Percentiles rank a stretch among this genome's conserved stretches.
phyloP scores from a whole-genome alignment of 352 stramenopile species.

The Globisporangium abappressorium region DNA sequence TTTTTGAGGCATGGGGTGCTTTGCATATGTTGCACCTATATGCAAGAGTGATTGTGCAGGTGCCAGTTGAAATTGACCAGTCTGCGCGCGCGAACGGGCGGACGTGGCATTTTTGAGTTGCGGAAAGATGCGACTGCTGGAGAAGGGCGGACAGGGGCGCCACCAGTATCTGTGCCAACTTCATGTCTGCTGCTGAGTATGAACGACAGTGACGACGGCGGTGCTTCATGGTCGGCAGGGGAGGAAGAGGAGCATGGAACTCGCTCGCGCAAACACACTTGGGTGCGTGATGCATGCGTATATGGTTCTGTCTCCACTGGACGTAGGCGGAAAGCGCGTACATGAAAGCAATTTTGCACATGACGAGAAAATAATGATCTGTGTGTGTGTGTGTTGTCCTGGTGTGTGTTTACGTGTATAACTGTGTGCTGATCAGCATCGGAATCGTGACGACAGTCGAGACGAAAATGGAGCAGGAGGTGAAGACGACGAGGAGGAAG shows the following conservation, averaged over 20 bases:
- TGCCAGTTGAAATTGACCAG: not conserved
- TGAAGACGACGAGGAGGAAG: slow-evolving; percentile 15
- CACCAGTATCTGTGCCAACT: not conserved
- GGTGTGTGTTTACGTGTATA: not conserved
- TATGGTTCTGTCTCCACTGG: too few relatives aligned
- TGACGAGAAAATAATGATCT: not conserved
- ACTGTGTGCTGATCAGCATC: slow-evolving; percentile 1
- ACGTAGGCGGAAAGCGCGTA: too few relatives aligned
- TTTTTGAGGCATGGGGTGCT: not conserved
- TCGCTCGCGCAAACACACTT: not conserved
- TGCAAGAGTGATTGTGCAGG: slow-evolving; percentile 1
- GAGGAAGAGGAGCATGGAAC: slow-evolving; percentile 1
- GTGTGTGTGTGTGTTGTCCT: not conserved
- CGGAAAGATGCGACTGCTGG: not conserved
- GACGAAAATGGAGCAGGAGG: not conserved
- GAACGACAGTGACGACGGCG: not conserved
- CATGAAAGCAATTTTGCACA: too few relatives aligned
- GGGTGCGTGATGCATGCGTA: not conserved
- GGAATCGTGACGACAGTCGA: not conserved
- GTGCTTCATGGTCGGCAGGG: not conserved
- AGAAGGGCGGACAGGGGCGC: not conserved
- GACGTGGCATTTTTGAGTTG: slow-evolving; percentile 7
- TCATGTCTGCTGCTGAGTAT: not conserved
- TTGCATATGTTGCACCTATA: too few relatives aligned
- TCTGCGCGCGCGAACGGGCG: slow-evolving; percentile 5